Percentiles rank a stretch among this genome's conserved stretches.
Conservation (phyloP, 345 rosid species). For the Cardamine occulta region DNA sequence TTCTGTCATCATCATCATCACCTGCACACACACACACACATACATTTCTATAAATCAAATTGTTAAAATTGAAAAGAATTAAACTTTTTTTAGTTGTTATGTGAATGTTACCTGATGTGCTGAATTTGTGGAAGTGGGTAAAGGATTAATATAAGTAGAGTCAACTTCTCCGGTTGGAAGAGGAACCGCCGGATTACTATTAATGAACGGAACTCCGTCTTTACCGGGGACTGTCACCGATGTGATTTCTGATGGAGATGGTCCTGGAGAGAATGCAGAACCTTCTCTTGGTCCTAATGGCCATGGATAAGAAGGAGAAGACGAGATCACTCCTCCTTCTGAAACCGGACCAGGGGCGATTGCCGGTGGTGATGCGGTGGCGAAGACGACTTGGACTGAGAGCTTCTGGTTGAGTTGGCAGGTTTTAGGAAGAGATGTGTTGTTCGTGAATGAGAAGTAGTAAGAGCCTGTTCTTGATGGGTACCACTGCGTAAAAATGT, state of each 20-base stretch:
- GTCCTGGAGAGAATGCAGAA: constrained; percentile 59
- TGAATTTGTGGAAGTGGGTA: constrained; percentile 58
- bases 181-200: constrained; percentile 95
- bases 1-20: constrained; percentile 31
- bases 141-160: constrained; percentile 79
- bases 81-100: neutral
- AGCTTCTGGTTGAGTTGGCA: constrained; percentile 68
- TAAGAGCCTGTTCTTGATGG: constrained; percentile 84
- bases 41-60: constrained; percentile 13
- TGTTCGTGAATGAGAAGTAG: constrained; percentile 83
- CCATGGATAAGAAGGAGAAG: constrained; percentile 85
- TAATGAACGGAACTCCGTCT: constrained; percentile 81
- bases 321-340: constrained; percentile 63
- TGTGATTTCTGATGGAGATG: constrained; percentile 56
- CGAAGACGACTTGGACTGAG: constrained; percentile 55
- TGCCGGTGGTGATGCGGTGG: constrained; percentile 30
- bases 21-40: constrained; percentile 37
- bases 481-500: constrained; percentile 58
- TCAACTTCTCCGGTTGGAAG: constrained; percentile 97
- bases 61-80: neutral
- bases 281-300: constrained; percentile 73
- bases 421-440: constrained; percentile 55
- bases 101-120: constrained; percentile 41
- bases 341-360: constrained; percentile 58
- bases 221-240: constrained; percentile 62